Conservation (phyloP, 768 basidiomycete species). For the Rhodosporidiobolus odoratus region DNA sequence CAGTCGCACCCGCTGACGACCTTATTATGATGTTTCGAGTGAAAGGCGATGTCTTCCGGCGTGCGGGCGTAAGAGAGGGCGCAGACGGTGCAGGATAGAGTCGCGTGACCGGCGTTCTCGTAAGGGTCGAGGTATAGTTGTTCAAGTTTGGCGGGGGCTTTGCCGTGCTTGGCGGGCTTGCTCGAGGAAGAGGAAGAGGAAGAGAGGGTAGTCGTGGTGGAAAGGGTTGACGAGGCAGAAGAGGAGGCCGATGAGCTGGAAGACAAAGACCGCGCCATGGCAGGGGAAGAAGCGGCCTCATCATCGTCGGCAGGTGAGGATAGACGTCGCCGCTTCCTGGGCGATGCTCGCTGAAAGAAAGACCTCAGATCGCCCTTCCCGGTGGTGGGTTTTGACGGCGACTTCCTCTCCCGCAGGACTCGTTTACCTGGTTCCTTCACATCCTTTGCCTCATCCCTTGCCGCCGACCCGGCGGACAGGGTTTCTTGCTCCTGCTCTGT, state of each 20-base stretch:
- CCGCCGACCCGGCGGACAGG: neutral
- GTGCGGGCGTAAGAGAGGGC: constrained; percentile 25
- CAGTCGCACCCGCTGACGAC: constrained; percentile 32
- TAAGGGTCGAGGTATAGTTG: constrained; percentile 39
- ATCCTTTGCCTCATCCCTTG: neutral
- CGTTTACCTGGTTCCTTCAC: neutral
- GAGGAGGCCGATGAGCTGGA: constrained; percentile 1
- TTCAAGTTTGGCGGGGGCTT: constrained; percentile 14
- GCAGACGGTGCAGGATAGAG: constrained; percentile 27
- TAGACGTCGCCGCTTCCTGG: neutral
- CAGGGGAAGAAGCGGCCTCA: no score
- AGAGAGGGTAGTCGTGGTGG: neutral
- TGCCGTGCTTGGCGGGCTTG: neutral
- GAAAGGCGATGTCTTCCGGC: constrained; percentile 34
- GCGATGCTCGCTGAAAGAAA: constrained; percentile 20
- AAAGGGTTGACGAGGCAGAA: neutral
- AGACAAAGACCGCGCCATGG: neutral
- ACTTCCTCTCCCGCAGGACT: neutral
- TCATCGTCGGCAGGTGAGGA: neutral
- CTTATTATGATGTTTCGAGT: constrained; percentile 32
- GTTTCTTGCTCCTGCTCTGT: neutral
- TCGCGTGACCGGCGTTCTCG: constrained; percentile 13
- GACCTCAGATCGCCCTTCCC: constrained; percentile 15
- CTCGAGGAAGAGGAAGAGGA: neutral
- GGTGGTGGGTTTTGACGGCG: neutral